phyloP scores from a whole-genome alignment of 1,139 yeast genomes.

The Blastobotrys illinoisensis region DNA sequence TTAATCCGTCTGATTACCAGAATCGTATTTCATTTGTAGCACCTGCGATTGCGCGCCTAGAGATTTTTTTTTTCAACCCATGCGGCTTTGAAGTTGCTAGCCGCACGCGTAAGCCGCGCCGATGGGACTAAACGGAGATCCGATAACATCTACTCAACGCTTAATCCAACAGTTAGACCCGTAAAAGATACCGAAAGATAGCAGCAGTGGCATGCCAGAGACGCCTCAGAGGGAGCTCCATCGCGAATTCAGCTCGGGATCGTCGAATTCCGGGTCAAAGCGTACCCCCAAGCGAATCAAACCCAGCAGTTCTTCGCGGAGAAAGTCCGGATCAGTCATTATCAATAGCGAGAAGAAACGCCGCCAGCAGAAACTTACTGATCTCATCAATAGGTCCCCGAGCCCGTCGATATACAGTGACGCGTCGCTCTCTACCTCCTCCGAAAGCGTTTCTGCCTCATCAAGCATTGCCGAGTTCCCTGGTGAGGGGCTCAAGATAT shows the following conservation, averaged over 20 bases:
- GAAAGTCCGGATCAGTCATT: not conserved
- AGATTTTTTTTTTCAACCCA: too few species aligned
- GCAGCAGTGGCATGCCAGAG: not conserved
- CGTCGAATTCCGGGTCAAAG: not conserved
- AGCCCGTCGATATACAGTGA: not conserved
- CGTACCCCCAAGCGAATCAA: not conserved
- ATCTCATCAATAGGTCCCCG: not conserved
- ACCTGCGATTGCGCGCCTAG: too few species aligned
- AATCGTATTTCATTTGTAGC: not conserved
- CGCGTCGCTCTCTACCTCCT: not conserved
- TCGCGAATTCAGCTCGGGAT: slow-evolving; percentile 1
- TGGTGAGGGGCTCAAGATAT: not conserved
- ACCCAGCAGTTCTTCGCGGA: not conserved
- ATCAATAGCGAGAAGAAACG: not conserved
- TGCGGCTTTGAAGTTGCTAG: not conserved
- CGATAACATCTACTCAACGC: too few species aligned
- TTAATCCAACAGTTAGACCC: not conserved
- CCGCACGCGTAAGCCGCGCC: not conserved
- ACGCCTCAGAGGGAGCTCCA: not conserved
- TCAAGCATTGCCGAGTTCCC: not conserved
- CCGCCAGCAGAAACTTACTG: not conserved
- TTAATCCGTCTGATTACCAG: too few species aligned
- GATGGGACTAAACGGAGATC: not conserved
- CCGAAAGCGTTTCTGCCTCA: not conserved
- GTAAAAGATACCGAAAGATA: not conserved